Evolutionary conservation across 768 basidiomycete genomes (phyloP), one percentile per base, ranked within the genome.

Genomic region (Hypsizygus marmoreus): DNA sequence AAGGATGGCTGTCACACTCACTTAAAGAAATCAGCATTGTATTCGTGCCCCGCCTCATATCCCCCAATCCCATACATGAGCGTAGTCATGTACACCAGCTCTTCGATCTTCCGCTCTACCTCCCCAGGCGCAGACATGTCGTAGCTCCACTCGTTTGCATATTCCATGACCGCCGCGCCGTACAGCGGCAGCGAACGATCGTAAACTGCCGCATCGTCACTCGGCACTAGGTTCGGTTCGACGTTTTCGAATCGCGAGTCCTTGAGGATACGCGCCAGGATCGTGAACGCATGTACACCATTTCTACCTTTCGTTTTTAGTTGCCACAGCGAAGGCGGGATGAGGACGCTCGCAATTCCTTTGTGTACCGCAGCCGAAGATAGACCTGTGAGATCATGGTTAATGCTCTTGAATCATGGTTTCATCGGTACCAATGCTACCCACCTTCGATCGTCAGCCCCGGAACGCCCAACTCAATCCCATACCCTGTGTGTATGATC

Each of bases 1-100:
- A 39, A 29, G n/a, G 1, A 23, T 40, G 40, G 9, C n/a, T n/a
- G n/a, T n/a, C n/a, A n/a, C n/a, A 70, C 83, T 52, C 48, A 86
- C 84, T 71, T 41, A 68, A 79, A 76, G 61, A 87, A 86, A 43
- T 86, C 80, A 0, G 74, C 77, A 20, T 73, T 69, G 60, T 80
- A 85, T 1, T 59, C 55, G 12, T 60, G 50, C 12, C 58, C 59
- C 37, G 65, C 52, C 40, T 68, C 63, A 69, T 73, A 80, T 4
- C 80, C 84, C 6, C 75, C 76, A 13, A 81, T 64, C 2, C 74
- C 81, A 48, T 82, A 88, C 17, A 82, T 50, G 16, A 84, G 46
- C 0, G 64, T 66, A 37, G 67, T 72, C 13, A 73, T 61, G 81
- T 83, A 89, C 10, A 68, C 55, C 2, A 89, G 54, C 53, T 89